A percentile compares a stretch with the other conserved stretches of the same genome.
Conservation (phyloP, 768 basidiomycete genomes). For the Mrakia hoshinonis region DNA sequence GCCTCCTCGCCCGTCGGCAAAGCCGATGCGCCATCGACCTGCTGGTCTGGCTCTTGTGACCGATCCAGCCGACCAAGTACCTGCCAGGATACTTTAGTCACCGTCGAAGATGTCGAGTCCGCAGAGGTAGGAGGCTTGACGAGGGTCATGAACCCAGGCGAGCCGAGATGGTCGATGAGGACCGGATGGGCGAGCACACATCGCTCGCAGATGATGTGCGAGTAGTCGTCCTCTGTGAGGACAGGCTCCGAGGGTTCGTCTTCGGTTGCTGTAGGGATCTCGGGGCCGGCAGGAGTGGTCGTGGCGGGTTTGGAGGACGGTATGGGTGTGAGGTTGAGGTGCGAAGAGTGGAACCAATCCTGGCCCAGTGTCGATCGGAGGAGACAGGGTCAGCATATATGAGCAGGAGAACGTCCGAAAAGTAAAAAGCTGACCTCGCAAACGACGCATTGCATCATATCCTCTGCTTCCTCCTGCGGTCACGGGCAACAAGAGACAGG, state of each 20-base stretch:
- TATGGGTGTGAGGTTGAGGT: constrained; percentile 13
- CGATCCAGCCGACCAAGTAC: not conserved
- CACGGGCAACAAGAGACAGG: too few species aligned
- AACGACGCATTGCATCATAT: constrained; percentile 1
- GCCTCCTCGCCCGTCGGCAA: not conserved
- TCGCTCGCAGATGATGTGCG: constrained; percentile 9
- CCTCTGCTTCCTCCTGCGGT: constrained; percentile 31
- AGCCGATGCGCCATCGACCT: too few species aligned
- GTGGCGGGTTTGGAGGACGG: not conserved
- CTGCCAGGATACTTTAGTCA: not conserved
- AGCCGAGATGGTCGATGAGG: not conserved
- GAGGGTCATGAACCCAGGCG: not conserved
- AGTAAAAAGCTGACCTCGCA: not conserved
- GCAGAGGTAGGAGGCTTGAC: not conserved
- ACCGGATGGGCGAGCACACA: constrained; percentile 10
- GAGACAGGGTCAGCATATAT: not conserved
- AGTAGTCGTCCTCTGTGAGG: constrained; percentile 9
- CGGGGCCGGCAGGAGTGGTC: not conserved
- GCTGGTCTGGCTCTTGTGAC: not conserved
- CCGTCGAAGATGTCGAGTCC: too few species aligned
- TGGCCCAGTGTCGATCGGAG: not conserved
- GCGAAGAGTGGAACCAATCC: constrained; percentile 34
- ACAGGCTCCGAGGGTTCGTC: not conserved
- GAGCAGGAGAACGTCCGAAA: constrained; percentile 19
- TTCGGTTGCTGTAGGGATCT: too few species aligned